phyloP scores from a whole-genome alignment of 495 filamentous ascomycete genomes.

The Rhizodiscina lignyota region DNA sequence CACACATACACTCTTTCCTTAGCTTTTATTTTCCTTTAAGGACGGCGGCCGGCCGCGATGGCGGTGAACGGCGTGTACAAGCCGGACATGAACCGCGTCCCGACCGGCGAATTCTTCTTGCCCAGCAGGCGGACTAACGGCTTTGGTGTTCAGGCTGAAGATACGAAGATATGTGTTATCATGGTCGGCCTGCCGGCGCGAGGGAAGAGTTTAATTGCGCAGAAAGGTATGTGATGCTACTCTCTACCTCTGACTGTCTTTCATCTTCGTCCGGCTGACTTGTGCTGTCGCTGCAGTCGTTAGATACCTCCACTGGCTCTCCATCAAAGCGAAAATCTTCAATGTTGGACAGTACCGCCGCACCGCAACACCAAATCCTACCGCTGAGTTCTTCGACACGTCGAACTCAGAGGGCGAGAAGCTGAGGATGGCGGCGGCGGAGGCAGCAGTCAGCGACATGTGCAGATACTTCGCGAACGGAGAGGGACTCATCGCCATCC shows the following conservation, averaged over 20 bases:
- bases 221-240: slow-evolving; percentile 53
- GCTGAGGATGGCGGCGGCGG: slow-evolving; percentile 68
- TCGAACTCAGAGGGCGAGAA: slow-evolving; percentile 79
- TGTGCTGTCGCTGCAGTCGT: slow-evolving; percentile 41
- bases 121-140: slow-evolving; percentile 31
- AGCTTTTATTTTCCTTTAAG: too few species aligned
- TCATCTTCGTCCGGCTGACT: slow-evolving; percentile 2
- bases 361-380: slow-evolving; percentile 65
- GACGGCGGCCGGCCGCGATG: too few species aligned
- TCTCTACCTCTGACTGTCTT: slow-evolving; percentile 1
- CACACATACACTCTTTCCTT: too few species aligned
- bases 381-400: slow-evolving; percentile 84
- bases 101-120: slow-evolving; percentile 15
- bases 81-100: slow-evolving; percentile 16
- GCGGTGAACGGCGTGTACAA: neutral
- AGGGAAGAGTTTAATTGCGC: slow-evolving; percentile 92
- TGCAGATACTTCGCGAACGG: slow-evolving; percentile 65
- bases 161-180: slow-evolving; percentile 91
- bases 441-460: slow-evolving; percentile 85
- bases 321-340: slow-evolving; percentile 81
- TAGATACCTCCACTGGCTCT: slow-evolving; percentile 90
- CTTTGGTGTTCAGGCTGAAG: slow-evolving; percentile 60
- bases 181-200: slow-evolving; percentile 95
- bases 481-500: slow-evolving; percentile 67
- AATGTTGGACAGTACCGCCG: slow-evolving; percentile 94